A percentile compares a stretch with the other conserved stretches of the same genome.
phyloP scores from a whole-genome alignment of 352 stramenopile genomes.

The Phytophthora palmivora region DNA sequence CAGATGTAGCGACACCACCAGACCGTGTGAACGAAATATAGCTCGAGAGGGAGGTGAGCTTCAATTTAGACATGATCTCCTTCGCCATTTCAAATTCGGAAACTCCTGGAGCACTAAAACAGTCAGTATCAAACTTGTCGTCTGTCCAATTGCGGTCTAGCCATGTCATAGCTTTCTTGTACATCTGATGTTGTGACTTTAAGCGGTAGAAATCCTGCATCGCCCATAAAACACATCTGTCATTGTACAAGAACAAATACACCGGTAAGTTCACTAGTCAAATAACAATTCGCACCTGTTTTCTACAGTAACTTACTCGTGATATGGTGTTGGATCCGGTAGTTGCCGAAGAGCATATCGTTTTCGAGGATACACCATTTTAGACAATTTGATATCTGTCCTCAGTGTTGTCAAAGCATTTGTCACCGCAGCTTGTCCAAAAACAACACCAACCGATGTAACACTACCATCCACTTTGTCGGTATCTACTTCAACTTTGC shows the following conservation, averaged over 20 bases:
- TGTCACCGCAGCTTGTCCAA: neutral
- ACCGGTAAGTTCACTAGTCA: neutral
- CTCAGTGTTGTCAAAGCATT: neutral
- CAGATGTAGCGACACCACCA: neutral
- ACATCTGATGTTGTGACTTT: neutral
- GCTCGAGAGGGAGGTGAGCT: too few species aligned
- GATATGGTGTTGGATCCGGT: constrained; percentile 5
- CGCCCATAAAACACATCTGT: neutral
- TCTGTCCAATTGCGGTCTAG: too few species aligned
- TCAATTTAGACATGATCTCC: too few species aligned
- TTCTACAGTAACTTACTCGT: constrained; percentile 3
- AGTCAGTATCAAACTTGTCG: too few species aligned
- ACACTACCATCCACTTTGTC: constrained; percentile 1
- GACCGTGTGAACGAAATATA: too few species aligned
- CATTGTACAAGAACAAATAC: too few species aligned
- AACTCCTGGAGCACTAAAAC: too few species aligned
- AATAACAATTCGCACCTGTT: neutral
- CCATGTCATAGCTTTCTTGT: neutral
- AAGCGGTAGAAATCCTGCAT: constrained; percentile 11
- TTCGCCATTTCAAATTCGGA: too few species aligned
- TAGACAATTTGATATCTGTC: constrained; percentile 1
- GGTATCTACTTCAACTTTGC: neutral
- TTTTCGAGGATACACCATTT: neutral
- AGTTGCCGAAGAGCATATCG: constrained; percentile 2
- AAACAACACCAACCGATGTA: constrained; percentile 2